Evolutionary conservation across 495 filamentous ascomycete species (phyloP), one percentile per base, ranked within the genome.

Genomic region (Neurospora sp.): DNA sequence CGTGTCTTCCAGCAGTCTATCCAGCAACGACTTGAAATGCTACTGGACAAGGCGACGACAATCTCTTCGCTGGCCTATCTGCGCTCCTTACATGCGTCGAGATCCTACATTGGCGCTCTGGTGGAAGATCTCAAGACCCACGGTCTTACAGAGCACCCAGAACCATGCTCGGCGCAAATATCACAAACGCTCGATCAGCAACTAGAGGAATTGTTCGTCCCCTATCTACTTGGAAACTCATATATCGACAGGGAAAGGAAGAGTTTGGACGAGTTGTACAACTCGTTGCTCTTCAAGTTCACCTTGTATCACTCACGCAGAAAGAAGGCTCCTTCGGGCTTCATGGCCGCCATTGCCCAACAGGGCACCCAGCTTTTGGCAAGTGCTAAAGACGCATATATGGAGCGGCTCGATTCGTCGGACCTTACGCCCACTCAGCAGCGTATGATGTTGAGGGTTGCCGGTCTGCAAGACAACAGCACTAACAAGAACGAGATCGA

Each of bases 1-100:
- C 88, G 96, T 40, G 90, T 99, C 7, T 99, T 98, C 79, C 95
- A 99, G 78, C 96, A 99, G 79, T 97, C 95, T 3, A 91, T 99
- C 74, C 96, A 98, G 79, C 96, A 98, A 80, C 86, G 94, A 3
- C 85, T 99, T 14, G 96, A 99, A 76, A 94, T 97, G 92, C 94
- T 99, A 9, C 84, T 99, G 59, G 93, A 97, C 73, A 97, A 97
- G 81, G 95, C 96, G 14, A 92, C 91, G 75, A 90, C 90, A 8
- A 89, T 97, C 48, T 98, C 96, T 2, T 94, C 93, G 5, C 83
- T 99, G 31, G 94, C 96, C 4, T 98, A 97, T 79, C 84, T 99
- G 0, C 90, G 96, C 45, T 95, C 93, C 40, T 78, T 99, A 22
- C 96, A 99, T 81, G 91, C 94, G 35, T 93, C 96, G 4, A 87